Evolutionary conservation across 805 yeast species (phyloP), one percentile per base, ranked within the genome.

Genomic region (Starmerella khaoyaiensis): DNA sequence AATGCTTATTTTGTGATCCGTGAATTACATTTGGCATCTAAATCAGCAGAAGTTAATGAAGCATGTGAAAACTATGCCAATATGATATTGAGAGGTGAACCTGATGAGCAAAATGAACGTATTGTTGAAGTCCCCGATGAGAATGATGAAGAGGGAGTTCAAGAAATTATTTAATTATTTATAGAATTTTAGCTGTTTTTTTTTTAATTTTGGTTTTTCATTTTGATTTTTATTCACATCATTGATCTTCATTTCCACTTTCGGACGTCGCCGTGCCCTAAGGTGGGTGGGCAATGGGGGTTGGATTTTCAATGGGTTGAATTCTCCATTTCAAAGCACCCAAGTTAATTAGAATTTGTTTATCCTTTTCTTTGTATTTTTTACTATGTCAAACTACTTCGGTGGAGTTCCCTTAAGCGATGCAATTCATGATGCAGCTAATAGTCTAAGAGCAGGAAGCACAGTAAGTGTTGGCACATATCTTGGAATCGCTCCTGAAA

Each of bases 31-130:
- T 76, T 78, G 31, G 56, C 55, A 21, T 43, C 55, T 11, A 52
- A 55, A 8, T 53, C 69, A 36, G 68, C 64, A 19, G 63, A 60
- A 15, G 67, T 82, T 17, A 64, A 64, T 30, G 93, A 79, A 30
- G 60, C 79, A 30, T 77, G 90, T 61, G 93, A 83, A 49, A 69
- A 90, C 55, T 58, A 80, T 28, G 98, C 86, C 17, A 87, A 87
- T 56, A 71, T 83, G 74, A 66, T 87, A 46, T 79, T 80, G 90
- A 74, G 96, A 64, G 96, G 87, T 53, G 96, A 86, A 52, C 58
- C 58, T 16, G 8, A 16, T 19, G 4, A 7, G 25, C 9, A 12
- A 14, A 17, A n/a, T 29, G 12, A 33, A 22, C 18, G 14, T 10
- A 14, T 25, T 56, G 45, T 8, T 53, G 49, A 15, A 61, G 65